Evolutionary conservation across 768 basidiomycete genomes (phyloP).

Genomic region (Tylopilus intermedius): DNA sequence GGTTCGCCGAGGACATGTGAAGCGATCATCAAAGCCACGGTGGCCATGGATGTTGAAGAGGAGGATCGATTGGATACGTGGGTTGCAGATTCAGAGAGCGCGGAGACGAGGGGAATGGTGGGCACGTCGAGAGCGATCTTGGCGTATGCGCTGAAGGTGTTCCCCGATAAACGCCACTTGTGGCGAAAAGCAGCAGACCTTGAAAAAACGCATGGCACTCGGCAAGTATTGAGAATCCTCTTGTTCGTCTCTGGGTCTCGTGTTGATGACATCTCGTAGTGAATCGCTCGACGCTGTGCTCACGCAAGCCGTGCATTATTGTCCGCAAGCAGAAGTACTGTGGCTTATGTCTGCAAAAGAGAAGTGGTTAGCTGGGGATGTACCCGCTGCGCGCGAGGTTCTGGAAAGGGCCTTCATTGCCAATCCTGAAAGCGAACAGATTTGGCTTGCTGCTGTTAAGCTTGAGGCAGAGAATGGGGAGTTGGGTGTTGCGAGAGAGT

Average conservation of each 20-base stretch:
- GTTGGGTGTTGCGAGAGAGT: slow-evolving; percentile 75
- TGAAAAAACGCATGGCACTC: slow-evolving; percentile 85
- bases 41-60: slow-evolving; percentile 92
- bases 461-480: slow-evolving; percentile 95
- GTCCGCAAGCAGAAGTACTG: slow-evolving; percentile 91
- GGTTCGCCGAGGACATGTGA: slow-evolving; percentile 84
- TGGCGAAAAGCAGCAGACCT: slow-evolving; percentile 92
- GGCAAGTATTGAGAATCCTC: slow-evolving; percentile 38
- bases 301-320: slow-evolving; percentile 77
- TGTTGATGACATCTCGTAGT: slow-evolving; percentile 31
- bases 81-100: slow-evolving; percentile 86
- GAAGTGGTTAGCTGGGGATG: slow-evolving; percentile 87
- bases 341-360: slow-evolving; percentile 99
- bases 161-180: slow-evolving; percentile 76
- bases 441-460: slow-evolving; percentile 97
- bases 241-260: neutral
- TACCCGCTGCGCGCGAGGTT: slow-evolving; percentile 84
- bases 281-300: slow-evolving; percentile 81
- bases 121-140: slow-evolving; percentile 84
- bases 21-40: slow-evolving; percentile 91
- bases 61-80: slow-evolving; percentile 88
- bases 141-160: slow-evolving; percentile 87
- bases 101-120: slow-evolving; percentile 66
- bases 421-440: slow-evolving; percentile 94
- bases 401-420: slow-evolving; percentile 88